Conservation (phyloP, 2,329 filamentous ascomycete species). For the Stagonosporopsis vannaccii region DNA sequence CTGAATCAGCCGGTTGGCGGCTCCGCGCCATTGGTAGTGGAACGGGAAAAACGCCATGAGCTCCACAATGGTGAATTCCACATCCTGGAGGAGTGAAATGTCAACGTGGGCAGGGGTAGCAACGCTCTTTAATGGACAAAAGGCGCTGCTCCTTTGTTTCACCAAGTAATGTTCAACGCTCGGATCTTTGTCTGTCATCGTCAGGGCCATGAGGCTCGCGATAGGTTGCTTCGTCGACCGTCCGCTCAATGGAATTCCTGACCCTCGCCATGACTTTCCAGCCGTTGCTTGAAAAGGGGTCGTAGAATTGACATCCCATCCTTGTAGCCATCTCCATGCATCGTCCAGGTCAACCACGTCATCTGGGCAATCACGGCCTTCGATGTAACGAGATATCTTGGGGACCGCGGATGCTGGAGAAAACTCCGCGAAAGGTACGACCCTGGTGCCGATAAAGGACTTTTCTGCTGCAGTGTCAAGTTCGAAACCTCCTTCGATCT, state of each 20-base stretch:
- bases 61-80: conserved; percentile 27
- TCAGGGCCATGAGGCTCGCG: conserved; percentile 18
- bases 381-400: neutral
- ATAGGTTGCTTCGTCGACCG: conserved; percentile 23
- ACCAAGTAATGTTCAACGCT: conserved; percentile 2
- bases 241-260: neutral
- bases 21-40: conserved; percentile 28
- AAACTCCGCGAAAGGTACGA: neutral
- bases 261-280: conserved; percentile 2
- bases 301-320: conserved; percentile 12
- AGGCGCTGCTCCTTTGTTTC: conserved; percentile 7
- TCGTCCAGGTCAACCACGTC: conserved; percentile 25
- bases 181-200: neutral
- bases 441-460: neutral
- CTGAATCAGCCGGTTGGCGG: conserved; percentile 9
- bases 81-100: conserved; percentile 21
- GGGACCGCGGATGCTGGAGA: neutral
- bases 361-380: conserved; percentile 23
- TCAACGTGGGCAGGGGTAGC: conserved; percentile 20
- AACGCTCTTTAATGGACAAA: conserved; percentile 27
- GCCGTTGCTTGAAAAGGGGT: neutral
- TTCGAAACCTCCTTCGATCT: neutral
- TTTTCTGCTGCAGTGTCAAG: neutral
- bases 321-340: conserved; percentile 25
- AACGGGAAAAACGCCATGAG: conserved; percentile 24